Evolutionary conservation across 371 early-diverging fungal species (phyloP), one percentile per base, ranked within the genome.

Genomic region (Syncephalastrum monosporum): DNA sequence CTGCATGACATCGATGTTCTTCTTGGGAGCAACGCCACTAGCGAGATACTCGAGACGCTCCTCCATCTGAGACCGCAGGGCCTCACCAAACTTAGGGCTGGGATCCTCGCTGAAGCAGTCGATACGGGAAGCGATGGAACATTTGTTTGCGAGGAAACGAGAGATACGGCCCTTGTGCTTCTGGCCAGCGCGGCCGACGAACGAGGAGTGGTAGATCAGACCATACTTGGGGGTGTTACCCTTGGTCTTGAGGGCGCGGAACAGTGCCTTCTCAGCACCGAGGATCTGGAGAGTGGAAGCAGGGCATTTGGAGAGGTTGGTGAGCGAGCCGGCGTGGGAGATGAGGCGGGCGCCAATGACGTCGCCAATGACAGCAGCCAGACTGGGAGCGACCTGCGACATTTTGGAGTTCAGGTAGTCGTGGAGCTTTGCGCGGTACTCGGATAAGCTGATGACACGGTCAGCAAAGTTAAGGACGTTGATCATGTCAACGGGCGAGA

Each of bases 231-330:
- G 98, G 27, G 98, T 98, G 74, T 94, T 89, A 68, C 90, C 83
- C 81, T 95, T 92, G 57, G 91, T 90, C 86, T 95, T 96, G 64
- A 98, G 74, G 8, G 98, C 96, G 62, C 96, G 87, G 84, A 96
- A 96, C 47, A 96, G 86, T 21, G 96, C 96, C 86, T 98, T 98
- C 81, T 98, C 97, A 52, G 99, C 97, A 73, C 99, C 99, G 21
- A 96, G 84, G 52, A 98, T 94, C 83, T 98, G 99, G 55, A 98
- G 88, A 57, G 97, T 96, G 53, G 93, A 92, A 38, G 95, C 94
- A 53, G 97, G 95, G 70, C 89, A 85, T 82, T 96, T 95, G 70
- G 93, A 88, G 54, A 98, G 79, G 64, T 87, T 91, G 80, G 90
- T 89, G 63, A 96, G 77, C 49, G 94, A 93, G 64, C 96, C 97